phyloP scores from a whole-genome alignment of 2,329 filamentous ascomycete genomes.

The Colletotrichum trifolii region DNA sequence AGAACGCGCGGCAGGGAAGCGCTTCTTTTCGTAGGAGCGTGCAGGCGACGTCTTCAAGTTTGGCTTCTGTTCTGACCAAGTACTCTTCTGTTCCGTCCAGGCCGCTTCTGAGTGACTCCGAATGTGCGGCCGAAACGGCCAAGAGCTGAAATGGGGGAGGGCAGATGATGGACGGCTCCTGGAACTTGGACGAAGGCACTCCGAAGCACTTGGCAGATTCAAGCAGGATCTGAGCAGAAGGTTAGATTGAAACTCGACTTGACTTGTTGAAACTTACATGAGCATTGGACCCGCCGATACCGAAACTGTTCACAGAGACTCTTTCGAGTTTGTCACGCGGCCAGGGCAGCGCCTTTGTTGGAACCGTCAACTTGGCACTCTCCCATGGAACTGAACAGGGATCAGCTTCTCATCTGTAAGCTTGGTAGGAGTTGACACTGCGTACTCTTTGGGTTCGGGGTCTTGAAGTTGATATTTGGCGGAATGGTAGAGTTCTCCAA shows the following conservation, averaged over 20 bases:
- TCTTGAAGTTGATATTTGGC: constrained; percentile 51
- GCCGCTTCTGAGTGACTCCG: not conserved
- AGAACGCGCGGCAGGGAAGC: constrained; percentile 36
- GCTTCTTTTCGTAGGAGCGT: constrained; percentile 36
- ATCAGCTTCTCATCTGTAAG: constrained; percentile 1
- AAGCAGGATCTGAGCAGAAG: constrained; percentile 8
- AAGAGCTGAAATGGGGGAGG: not conserved
- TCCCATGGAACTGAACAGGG: constrained; percentile 37
- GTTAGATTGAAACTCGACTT: not conserved
- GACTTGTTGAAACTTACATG: constrained; percentile 38
- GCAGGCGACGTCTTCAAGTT: constrained; percentile 35
- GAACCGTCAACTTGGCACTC: constrained; percentile 44
- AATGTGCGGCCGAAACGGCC: constrained; percentile 15
- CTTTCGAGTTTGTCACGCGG: constrained; percentile 41
- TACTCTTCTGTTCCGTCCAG: not conserved
- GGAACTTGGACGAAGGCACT: not conserved
- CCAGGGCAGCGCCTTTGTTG: constrained; percentile 45
- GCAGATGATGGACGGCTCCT: not conserved
- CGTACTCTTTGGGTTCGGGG: constrained; percentile 42
- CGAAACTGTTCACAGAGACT: constrained; percentile 47
- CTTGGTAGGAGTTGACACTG: accelerated
- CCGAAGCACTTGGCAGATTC: constrained; percentile 27
- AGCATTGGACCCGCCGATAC: constrained; percentile 50
- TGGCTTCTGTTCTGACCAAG: constrained; percentile 17
- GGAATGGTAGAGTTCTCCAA: constrained; percentile 53